phyloP scores from a whole-genome alignment of 2,329 filamentous ascomycete genomes.

The Cephalotrichum gorgonifer region DNA sequence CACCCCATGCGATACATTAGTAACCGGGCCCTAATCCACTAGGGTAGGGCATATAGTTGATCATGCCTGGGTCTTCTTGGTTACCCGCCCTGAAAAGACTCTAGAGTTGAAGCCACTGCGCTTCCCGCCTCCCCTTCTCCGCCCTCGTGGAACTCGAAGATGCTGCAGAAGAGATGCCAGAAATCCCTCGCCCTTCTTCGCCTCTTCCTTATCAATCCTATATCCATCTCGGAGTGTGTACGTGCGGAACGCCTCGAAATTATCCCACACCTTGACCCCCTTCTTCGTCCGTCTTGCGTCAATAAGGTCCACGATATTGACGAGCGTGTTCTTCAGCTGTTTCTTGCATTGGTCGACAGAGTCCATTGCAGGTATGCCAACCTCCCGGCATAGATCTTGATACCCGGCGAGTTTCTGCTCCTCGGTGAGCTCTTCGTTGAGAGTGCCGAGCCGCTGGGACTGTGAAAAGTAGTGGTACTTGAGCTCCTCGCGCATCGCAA shows the following conservation, averaged over 20 bases:
- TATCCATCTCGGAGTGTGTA: constrained; percentile 15
- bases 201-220: constrained; percentile 11
- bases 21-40: too few species aligned
- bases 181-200: constrained; percentile 13
- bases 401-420: constrained; percentile 13
- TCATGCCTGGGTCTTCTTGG: background rate
- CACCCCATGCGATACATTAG: too few species aligned
- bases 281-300: constrained; percentile 15
- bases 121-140: constrained; percentile 39
- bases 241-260: constrained; percentile 14
- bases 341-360: constrained; percentile 13
- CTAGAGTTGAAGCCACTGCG: background rate
- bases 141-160: background rate
- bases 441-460: constrained; percentile 7
- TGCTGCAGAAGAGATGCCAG: constrained; percentile 14
- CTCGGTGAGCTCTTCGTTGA: constrained; percentile 6
- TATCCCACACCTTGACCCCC: constrained; percentile 15
- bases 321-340: constrained; percentile 14
- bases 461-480: constrained; percentile 17
- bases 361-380: constrained; percentile 12
- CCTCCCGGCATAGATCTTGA: constrained; percentile 8
- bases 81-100: background rate
- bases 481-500: constrained; percentile 18
- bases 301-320: constrained; percentile 21
- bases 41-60: too few species aligned